phyloP scores from a whole-genome alignment of 352 stramenopile species.

The Globisporangium megalacanthum region DNA sequence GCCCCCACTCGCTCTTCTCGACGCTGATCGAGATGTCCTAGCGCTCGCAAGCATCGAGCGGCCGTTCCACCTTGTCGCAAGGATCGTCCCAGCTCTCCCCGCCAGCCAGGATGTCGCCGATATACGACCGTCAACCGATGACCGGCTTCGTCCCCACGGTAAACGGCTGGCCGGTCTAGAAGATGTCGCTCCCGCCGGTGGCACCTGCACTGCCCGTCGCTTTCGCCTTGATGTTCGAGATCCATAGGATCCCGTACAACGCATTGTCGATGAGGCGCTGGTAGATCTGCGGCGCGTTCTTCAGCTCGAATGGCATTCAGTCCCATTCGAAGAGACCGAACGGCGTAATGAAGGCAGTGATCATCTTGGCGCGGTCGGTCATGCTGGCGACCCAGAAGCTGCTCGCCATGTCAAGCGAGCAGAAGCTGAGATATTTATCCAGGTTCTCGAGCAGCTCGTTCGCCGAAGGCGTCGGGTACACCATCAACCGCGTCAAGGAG shows the following conservation, averaged over 20 bases:
- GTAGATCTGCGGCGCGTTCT: too few relatives aligned
- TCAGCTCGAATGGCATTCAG: slow-evolving; percentile 19
- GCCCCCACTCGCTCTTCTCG: slow-evolving; percentile 14
- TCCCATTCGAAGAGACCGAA: slow-evolving; percentile 19
- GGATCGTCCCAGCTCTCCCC: slow-evolving; percentile 8
- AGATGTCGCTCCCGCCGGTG: background rate
- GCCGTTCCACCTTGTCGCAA: slow-evolving; percentile 3
- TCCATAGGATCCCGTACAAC: slow-evolving; percentile 7
- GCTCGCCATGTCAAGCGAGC: slow-evolving; percentile 16
- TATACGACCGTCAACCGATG: slow-evolving; percentile 15
- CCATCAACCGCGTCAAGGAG: slow-evolving; percentile 10
- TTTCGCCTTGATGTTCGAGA: background rate
- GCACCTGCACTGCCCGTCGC: background rate
- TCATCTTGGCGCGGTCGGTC: slow-evolving; percentile 9
- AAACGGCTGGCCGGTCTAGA: background rate
- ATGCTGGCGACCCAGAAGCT: slow-evolving; percentile 19
- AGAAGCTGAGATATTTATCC: slow-evolving; percentile 11
- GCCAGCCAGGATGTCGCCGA: slow-evolving; percentile 20
- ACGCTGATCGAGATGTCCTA: slow-evolving; percentile 20
- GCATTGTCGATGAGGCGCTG: slow-evolving; percentile 20
- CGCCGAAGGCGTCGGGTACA: slow-evolving; percentile 17
- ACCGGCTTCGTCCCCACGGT: background rate
- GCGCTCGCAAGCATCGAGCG: slow-evolving; percentile 10
- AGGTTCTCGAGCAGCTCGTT: slow-evolving; percentile 16
- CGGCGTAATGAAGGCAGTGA: slow-evolving; percentile 20